Evolutionary conservation across 768 basidiomycete genomes (phyloP).

Genomic region (Thelephora aurantiotincta): DNA sequence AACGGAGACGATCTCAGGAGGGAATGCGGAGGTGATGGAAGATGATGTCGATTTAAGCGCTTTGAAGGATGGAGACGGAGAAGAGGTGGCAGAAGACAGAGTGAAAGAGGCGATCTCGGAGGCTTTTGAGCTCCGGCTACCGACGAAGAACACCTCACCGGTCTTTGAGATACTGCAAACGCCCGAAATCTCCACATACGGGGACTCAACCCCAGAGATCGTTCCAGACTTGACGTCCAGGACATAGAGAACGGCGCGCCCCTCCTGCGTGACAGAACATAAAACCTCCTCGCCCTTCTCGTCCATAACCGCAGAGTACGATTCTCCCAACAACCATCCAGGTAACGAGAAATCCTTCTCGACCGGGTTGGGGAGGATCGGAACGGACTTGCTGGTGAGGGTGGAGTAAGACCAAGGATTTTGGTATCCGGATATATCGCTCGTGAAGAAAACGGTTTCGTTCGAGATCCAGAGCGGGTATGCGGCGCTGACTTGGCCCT

Average conservation of each 20-base stretch:
- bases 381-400: slow-evolving; percentile 15
- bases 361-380: slow-evolving; percentile 29
- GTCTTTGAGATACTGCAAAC: slow-evolving; percentile 21
- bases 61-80: slow-evolving; percentile 4
- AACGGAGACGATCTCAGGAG: slow-evolving; percentile 27
- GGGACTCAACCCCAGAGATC: slow-evolving; percentile 20
- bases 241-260: slow-evolving; percentile 21
- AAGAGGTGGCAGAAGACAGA: slow-evolving; percentile 13
- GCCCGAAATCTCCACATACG: slow-evolving; percentile 27
- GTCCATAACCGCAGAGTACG: slow-evolving; percentile 32
- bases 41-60: not conserved
- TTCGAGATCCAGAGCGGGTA: slow-evolving; percentile 50
- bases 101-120: slow-evolving; percentile 20
- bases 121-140: slow-evolving; percentile 24
- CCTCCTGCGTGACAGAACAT: slow-evolving; percentile 21
- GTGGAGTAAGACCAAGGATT: slow-evolving; percentile 50
- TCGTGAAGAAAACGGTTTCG: slow-evolving; percentile 45
- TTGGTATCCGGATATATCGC: slow-evolving; percentile 49
- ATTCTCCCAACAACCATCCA: slow-evolving; percentile 38
- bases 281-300: slow-evolving; percentile 15
- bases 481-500: slow-evolving; percentile 32
- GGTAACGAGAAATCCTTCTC: slow-evolving; percentile 43
- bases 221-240: slow-evolving; percentile 15
- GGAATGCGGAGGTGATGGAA: slow-evolving; percentile 3
- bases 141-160: slow-evolving; percentile 26